Conservation (phyloP, 805 yeast genomes). For the Ogataea polymorpha region DNA sequence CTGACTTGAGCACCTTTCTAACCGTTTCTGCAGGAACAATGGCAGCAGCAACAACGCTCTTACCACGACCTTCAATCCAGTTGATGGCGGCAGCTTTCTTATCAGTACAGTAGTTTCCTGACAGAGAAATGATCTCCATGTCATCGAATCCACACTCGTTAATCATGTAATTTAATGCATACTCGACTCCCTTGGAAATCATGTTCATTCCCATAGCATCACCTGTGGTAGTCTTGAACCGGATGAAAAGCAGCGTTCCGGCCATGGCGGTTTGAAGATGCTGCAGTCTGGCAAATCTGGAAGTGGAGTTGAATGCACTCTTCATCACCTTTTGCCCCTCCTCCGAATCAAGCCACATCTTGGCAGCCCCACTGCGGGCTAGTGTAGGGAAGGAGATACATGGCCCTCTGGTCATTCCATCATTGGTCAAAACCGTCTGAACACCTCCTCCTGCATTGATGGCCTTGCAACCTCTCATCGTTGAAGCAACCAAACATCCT, state of each 20-base stretch:
- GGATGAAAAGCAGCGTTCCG: conserved; percentile 80
- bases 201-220: conserved; percentile 99
- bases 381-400: conserved; percentile 87
- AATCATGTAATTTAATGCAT: conserved; percentile 76
- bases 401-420: conserved; percentile 99
- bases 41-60: conserved; percentile 96
- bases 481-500: conserved; percentile 96
- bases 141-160: conserved; percentile 90
- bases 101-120: conserved; percentile 97
- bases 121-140: conserved; percentile 87
- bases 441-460: conserved; percentile 97
- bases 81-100: conserved; percentile 97
- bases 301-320: conserved; percentile 92
- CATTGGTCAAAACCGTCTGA: conserved; percentile 83
- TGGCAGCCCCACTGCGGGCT: conserved; percentile 88
- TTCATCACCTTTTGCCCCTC: conserved; percentile 84
- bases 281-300: conserved; percentile 94
- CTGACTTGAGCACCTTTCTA: conserved; percentile 78
- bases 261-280: conserved; percentile 91
- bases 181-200: conserved; percentile 98
- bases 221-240: conserved; percentile 98
- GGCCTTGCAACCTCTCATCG: conserved; percentile 99
- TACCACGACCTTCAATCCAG: conserved; percentile 99
- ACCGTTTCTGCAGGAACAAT: conserved; percentile 81
- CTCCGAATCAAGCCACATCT: conserved; percentile 91